Conservation (phyloP, 2,329 filamentous ascomycete genomes). For the Talaromyces sp. region DNA sequence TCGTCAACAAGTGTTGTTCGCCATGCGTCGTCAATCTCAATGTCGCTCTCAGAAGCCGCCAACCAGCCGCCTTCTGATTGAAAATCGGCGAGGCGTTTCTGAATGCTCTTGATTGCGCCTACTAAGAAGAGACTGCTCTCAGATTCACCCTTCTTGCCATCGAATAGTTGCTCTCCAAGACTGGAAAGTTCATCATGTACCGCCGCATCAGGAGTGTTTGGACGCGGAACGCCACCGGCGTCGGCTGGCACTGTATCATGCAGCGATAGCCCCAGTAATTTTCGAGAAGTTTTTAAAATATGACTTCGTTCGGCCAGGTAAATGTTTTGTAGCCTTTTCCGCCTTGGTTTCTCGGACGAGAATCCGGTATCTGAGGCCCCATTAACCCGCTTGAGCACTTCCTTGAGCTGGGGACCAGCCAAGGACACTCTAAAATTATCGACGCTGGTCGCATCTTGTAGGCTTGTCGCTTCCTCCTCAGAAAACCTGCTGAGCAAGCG, state of each 20-base stretch:
- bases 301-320: constrained; percentile 68
- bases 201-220: constrained; percentile 12
- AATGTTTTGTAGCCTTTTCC: constrained; percentile 61
- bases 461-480: constrained; percentile 68
- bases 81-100: constrained; percentile 27
- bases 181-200: constrained; percentile 14
- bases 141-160: constrained; percentile 19
- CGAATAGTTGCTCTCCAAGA: constrained; percentile 26
- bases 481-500: constrained; percentile 68
- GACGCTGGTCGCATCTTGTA: constrained; percentile 67
- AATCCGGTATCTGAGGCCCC: constrained; percentile 43
- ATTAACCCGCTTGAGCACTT: constrained; percentile 27
- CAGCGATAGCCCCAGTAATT: constrained; percentile 29
- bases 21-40: constrained; percentile 58
- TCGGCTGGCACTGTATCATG: constrained; percentile 17
- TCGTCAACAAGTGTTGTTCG: constrained; percentile 60
- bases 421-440: constrained; percentile 55
- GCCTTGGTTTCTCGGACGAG: constrained; percentile 56
- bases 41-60: constrained; percentile 43
- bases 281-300: constrained; percentile 60
- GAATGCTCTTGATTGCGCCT: constrained; percentile 30
- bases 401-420: constrained; percentile 34
- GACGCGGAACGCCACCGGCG: constrained; percentile 3
- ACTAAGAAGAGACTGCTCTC: constrained; percentile 22
- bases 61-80: constrained; percentile 39